A percentile compares a stretch with the other conserved stretches of the same genome.
Conservation (phyloP, 805 yeast genomes). For the Candida alai region DNA sequence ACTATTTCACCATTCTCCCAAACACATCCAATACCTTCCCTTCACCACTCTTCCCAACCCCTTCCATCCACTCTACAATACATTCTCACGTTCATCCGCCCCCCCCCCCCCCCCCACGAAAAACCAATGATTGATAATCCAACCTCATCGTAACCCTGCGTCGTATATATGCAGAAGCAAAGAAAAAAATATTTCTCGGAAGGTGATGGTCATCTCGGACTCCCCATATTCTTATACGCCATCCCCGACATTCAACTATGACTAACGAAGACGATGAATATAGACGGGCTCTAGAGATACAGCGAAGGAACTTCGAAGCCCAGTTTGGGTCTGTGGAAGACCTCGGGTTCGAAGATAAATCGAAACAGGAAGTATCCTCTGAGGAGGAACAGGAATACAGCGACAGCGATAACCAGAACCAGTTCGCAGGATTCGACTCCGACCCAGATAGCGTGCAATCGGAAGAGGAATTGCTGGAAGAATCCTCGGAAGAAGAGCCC, state of each 20-base stretch:
- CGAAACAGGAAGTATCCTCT: constrained; percentile 15
- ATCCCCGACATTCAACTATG: constrained; percentile 9
- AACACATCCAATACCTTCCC: too few species aligned
- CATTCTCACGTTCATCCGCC: too few species aligned
- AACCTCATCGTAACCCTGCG: too few species aligned
- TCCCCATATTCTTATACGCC: background rate
- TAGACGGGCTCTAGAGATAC: constrained; percentile 43
- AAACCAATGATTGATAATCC: too few species aligned
- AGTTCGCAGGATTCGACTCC: constrained; percentile 12
- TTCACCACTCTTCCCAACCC: too few species aligned
- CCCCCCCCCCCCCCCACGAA: too few species aligned
- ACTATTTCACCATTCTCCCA: too few species aligned
- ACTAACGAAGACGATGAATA: constrained; percentile 26
- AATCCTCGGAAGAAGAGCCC: constrained; percentile 12
- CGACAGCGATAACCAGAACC: constrained; percentile 14
- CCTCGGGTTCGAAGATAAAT: constrained; percentile 34
- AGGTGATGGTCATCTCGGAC: constrained; percentile 6
- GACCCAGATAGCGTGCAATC: constrained; percentile 7
- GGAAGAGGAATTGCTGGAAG: constrained; percentile 10
- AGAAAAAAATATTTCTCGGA: background rate
- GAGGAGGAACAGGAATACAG: constrained; percentile 9
- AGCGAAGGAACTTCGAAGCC: constrained; percentile 57
- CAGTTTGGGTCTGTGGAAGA: constrained; percentile 59
- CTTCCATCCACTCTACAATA: too few species aligned
- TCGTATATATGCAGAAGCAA: constrained; percentile 1